These are phyloP conservation scores for Quercus suber DNA, from an alignment of 306 rosid genomes.

Conservation along the genomic window DNA sequence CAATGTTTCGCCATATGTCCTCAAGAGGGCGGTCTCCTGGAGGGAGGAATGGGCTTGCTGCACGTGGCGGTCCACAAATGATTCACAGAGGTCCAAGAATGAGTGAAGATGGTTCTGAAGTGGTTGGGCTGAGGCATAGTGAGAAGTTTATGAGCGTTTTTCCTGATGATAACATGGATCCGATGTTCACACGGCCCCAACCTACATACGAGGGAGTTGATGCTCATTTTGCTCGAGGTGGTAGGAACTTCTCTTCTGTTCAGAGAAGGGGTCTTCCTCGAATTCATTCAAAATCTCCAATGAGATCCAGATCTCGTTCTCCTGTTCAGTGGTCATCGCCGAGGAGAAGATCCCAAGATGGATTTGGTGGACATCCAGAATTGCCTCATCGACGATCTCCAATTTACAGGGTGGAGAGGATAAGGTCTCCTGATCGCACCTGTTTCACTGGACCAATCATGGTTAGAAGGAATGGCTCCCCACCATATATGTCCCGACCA, in stretches of 20 bases:
- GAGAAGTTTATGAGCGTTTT: constrained; percentile 65
- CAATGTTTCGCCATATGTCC: constrained; percentile 39
- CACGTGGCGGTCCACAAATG: constrained; percentile 44
- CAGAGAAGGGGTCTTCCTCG: constrained; percentile 60
- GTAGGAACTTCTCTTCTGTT: constrained; percentile 55
- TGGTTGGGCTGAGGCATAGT: constrained; percentile 55
- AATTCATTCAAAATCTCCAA: constrained; percentile 70
- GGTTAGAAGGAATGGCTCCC: constrained; percentile 63
- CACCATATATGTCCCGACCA: constrained; percentile 49
- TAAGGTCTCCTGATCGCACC: constrained; percentile 82
- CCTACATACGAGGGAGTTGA: constrained; percentile 51
- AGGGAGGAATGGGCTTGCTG: constrained; percentile 36
- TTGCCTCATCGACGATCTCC: constrained; percentile 59
- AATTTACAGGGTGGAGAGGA: constrained; percentile 58
- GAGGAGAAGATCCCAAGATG: constrained; percentile 70
- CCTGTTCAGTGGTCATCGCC: constrained; percentile 79
- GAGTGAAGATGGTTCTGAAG: constrained; percentile 53
- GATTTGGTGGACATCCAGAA: constrained; percentile 69
- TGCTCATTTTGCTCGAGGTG: constrained; percentile 61
- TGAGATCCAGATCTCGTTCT: constrained; percentile 74
- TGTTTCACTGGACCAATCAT: constrained; percentile 57
- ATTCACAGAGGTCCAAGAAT: constrained; percentile 58
- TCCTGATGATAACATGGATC: constrained; percentile 46
- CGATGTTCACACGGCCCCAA: constrained; percentile 54
- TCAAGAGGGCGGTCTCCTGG: constrained; percentile 75